Percentiles rank a stretch among this genome's conserved stretches.
Conservation (phyloP, 768 basidiomycete species). For the Leccinum longicurvipes region DNA sequence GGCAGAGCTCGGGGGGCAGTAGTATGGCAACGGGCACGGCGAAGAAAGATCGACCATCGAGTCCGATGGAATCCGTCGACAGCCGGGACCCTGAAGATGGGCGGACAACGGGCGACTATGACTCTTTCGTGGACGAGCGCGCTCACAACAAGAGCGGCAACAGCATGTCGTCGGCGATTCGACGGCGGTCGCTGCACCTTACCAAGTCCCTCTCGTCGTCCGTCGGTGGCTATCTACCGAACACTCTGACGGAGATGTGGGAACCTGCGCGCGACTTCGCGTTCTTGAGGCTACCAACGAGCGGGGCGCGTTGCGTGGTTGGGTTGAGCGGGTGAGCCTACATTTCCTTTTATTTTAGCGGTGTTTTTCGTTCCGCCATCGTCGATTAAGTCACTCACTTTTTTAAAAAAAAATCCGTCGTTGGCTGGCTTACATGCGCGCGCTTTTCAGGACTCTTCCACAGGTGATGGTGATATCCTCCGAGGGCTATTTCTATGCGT, state of each 20-base stretch:
- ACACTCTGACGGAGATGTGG: constrained; percentile 92
- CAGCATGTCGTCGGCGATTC: constrained; percentile 60
- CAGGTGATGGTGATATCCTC: constrained; percentile 97
- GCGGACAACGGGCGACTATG: constrained; percentile 66
- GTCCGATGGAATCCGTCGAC: constrained; percentile 66
- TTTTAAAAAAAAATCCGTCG: no score
- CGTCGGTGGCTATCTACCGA: constrained; percentile 82
- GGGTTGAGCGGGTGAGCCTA: constrained; percentile 76
- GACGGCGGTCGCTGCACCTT: constrained; percentile 69
- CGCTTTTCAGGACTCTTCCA: constrained; percentile 68
- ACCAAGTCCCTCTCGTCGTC: constrained; percentile 75
- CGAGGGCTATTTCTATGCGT: constrained; percentile 94
- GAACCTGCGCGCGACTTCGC: constrained; percentile 96
- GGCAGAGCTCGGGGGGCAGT: constrained; percentile 20
- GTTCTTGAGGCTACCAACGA: constrained; percentile 75
- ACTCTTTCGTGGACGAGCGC: constrained; percentile 69
- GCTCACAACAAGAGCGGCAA: constrained; percentile 51
- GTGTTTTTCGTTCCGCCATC: neutral
- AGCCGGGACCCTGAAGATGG: constrained; percentile 57
- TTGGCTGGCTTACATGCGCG: neutral
- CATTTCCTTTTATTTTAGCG: constrained; percentile 11
- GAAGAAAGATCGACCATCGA: constrained; percentile 40
- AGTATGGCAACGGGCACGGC: neutral
- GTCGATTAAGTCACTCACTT: neutral
- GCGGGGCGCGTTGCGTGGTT: constrained; percentile 80